Evolutionary conservation across 2,329 filamentous ascomycete genomes (phyloP).

Genomic region (Karstenula rhodostoma): DNA sequence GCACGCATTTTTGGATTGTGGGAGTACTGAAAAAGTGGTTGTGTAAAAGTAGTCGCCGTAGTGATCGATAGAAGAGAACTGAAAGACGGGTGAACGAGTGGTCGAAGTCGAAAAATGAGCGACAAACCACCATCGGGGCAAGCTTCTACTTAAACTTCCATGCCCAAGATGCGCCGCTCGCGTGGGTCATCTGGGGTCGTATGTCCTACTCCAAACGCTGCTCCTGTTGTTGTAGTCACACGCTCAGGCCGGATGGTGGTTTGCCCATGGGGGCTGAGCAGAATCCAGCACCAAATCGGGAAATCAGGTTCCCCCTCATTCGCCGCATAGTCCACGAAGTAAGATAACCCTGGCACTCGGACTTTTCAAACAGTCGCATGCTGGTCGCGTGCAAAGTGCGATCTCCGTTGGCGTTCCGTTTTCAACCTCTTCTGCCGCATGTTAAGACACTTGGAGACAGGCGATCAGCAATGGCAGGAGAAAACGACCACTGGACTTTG

Average conservation of each 20-base stretch:
- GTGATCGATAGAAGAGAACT: not conserved
- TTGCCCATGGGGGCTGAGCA: constrained; percentile 4
- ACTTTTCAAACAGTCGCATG: constrained; percentile 12
- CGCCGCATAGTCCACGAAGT: constrained; percentile 6
- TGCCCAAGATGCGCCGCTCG: not conserved
- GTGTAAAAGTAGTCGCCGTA: not conserved
- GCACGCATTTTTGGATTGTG: constrained; percentile 4
- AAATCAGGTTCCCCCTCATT: not conserved
- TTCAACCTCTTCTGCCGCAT: not conserved
- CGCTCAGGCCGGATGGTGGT: constrained; percentile 7
- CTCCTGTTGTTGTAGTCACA: not conserved
- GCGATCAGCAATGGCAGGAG: not conserved
- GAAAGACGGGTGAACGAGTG: not conserved
- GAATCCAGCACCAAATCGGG: not conserved
- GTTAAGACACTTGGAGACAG: not conserved
- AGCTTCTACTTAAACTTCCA: not conserved
- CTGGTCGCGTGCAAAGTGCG: not conserved
- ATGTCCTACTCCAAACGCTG: constrained; percentile 1
- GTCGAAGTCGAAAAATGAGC: constrained; percentile 1
- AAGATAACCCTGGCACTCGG: constrained; percentile 2
- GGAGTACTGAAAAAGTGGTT: not conserved
- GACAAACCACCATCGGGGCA: not conserved
- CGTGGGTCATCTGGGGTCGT: constrained; percentile 6
- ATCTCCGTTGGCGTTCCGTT: not conserved
- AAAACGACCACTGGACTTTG: not conserved